Conservation (phyloP, 1,139 yeast species). For the Lodderomyces orthopsilosis region DNA sequence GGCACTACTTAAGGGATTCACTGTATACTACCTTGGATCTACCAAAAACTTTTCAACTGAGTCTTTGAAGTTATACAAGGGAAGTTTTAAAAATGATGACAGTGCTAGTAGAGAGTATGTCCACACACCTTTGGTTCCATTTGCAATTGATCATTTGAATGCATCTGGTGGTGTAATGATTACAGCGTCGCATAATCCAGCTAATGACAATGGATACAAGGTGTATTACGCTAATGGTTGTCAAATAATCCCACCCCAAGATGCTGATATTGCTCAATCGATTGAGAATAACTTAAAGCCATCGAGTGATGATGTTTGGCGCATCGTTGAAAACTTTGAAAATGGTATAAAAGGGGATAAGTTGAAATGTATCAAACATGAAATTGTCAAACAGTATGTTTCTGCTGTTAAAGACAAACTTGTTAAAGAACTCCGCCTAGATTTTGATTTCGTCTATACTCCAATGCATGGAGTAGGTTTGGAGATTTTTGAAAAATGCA, state of each 20-base stretch:
- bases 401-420: conserved; percentile 28
- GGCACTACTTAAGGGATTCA: conserved; percentile 65
- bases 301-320: conserved; percentile 51
- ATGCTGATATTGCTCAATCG: conserved; percentile 60
- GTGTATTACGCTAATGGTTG: conserved; percentile 94
- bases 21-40: conserved; percentile 62
- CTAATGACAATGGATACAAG: conserved; percentile 89
- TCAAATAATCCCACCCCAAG: conserved; percentile 93
- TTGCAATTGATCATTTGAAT: conserved; percentile 59
- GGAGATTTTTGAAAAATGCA: conserved; percentile 39
- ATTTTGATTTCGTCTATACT: conserved; percentile 67
- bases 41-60: conserved; percentile 29
- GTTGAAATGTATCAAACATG: conserved; percentile 27
- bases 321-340: conserved; percentile 35
- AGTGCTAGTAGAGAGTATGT: conserved; percentile 34
- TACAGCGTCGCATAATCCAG: conserved; percentile 96
- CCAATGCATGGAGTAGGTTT: conserved; percentile 96
- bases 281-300: conserved; percentile 65
- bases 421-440: conserved; percentile 17
- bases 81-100: conserved; percentile 6
- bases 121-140: conserved; percentile 94
- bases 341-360: conserved; percentile 20
- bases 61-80: conserved; percentile 17
- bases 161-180: conserved; percentile 91
- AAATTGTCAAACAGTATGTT: conserved; percentile 36